Base-by-base conservation (phyloP, 768 basidiomycete species). In the Termitomyces sp. region DNA sequence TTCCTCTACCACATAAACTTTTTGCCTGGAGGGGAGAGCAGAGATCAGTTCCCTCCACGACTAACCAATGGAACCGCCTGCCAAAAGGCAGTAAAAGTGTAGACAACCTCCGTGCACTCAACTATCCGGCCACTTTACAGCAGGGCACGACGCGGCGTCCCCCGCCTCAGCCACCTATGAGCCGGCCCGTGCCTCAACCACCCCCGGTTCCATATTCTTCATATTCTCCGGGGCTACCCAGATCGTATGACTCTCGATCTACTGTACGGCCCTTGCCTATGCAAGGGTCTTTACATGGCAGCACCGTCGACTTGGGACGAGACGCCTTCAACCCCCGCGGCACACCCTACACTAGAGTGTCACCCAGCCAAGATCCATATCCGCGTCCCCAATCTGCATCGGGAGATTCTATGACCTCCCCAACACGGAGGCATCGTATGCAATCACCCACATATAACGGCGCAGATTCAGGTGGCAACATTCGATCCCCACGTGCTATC, bases 351-450 rank as follows among this genome's bases (percentile, higher is more conserved):
- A 66, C 60, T 45, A 67, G 76, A 55, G 71, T 79, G 57, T 81
- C 83, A 16, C 79, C 84, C 7, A 76, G 69, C 58, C 77, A 79
- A 55, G 88, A 90, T 1, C 85, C 87, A 2, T 83, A 80, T 67
- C 80, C 84, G 20, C 81, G 89, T 40, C 86, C 89, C 2, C 84
- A 80, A 53, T 90, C 89, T 36, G 85, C 88, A 13, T 69, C 80
- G n/a, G 85, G 81, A 52, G 82, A 84, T 56, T 68, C 78, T 16
- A 66, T 76, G 40, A 71, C 75, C 6, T 78, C 81, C 11, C 76
- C 79, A n/a, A 70, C 75, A 11, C 70, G 71, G 35, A 72, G 70
- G 48, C 67, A 66, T 20, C 71, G 71, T 24, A 54, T 74, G 39
- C 77, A 76, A 45, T 77, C 79, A 1, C 78, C 80, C 2, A 76